Base-by-base conservation (phyloP, 2,329 filamentous ascomycete species). In the Trichoderma lentiforme region DNA sequence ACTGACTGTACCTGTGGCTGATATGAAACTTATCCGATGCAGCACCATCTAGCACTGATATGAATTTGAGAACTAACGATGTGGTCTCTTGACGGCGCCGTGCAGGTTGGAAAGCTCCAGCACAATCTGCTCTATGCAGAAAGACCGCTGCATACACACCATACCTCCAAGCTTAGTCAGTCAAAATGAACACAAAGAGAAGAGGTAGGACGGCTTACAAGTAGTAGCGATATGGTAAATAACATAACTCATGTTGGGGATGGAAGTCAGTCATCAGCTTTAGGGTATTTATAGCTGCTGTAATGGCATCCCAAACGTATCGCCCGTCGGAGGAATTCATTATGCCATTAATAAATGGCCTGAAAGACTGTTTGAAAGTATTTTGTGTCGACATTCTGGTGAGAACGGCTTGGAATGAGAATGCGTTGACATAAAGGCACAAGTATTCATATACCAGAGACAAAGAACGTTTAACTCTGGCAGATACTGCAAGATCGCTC, bases 331-430 rank as follows among this genome's bases (percentile, higher is more conserved):
- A 36, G 5, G 34, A 68, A 8, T n/a, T 43, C 34, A 68, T 68
- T 11, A 68, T 58, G 34, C 65, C 65, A 32, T 60, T 60, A 14
- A 14, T 14, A 11, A 68, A 68, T 47, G 65, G 65, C 32, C 30
- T 58, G n/a, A 14, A 11, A 4, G 28, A 26, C 11, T 12, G 8
- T 21, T 56, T 66, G 1, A 24, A 12, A 4, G 34, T 4, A 11
- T 18, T 28, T 9, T 24, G 47, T 30, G 6, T 7, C 26, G 65
- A 43, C 34, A 47, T 18, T 11, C 65, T 47, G 15, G 53, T 68
- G 12, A 68, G 36, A 32, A 68, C 65, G n/a, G 65, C 65, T 34
- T 68, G 65, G 18, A 68, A 68, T 7, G 65, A 68, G 6, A 68
- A 68, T 11, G 65, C 65, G 12, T 68, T 68, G 1, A 68, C 36